phyloP scores from a whole-genome alignment of 2,329 filamentous ascomycete species.

The Elsinoe australis region DNA sequence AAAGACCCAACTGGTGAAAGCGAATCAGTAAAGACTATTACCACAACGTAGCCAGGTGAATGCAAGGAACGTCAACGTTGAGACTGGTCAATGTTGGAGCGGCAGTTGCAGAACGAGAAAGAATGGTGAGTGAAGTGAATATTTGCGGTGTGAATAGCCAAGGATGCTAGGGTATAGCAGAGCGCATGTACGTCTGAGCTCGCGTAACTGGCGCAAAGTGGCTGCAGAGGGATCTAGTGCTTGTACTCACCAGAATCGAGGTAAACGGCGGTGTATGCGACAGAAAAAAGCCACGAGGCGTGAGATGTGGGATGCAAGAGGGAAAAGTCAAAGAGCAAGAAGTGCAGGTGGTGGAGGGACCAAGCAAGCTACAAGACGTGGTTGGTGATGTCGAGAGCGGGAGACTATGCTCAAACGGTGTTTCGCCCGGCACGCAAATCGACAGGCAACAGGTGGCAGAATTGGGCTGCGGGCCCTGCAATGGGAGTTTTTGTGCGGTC shows the following conservation, averaged over 20 bases:
- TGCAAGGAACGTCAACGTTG: slow-evolving; percentile 15
- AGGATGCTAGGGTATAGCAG: slow-evolving; percentile 1
- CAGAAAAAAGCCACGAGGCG: not conserved
- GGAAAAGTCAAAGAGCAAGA: not conserved
- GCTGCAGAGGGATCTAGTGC: no score
- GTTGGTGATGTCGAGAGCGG: slow-evolving; percentile 3
- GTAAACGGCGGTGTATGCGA: not conserved
- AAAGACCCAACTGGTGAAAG: slow-evolving; percentile 1
- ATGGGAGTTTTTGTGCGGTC: slow-evolving; percentile 3
- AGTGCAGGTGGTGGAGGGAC: not conserved
- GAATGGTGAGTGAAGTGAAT: slow-evolving; percentile 12
- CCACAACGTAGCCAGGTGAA: not conserved
- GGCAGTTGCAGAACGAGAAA: no score
- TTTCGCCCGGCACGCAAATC: slow-evolving; percentile 3
- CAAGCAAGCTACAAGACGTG: slow-evolving; percentile 7
- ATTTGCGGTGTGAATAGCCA: slow-evolving; percentile 14
- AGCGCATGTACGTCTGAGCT: not conserved
- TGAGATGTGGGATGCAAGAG: not conserved
- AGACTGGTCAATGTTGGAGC: no score
- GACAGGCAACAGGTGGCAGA: not conserved
- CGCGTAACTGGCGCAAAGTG: slow-evolving; percentile 4
- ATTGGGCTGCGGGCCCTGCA: not conserved
- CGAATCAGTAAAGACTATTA: slow-evolving; percentile 7
- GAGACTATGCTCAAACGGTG: slow-evolving; percentile 14
- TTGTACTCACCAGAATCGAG: slow-evolving; percentile 3